Percentiles rank a stretch among this genome's conserved stretches.
phyloP scores from a whole-genome alignment of 176 grass and related monocot species.

The Poa pratensis region DNA sequence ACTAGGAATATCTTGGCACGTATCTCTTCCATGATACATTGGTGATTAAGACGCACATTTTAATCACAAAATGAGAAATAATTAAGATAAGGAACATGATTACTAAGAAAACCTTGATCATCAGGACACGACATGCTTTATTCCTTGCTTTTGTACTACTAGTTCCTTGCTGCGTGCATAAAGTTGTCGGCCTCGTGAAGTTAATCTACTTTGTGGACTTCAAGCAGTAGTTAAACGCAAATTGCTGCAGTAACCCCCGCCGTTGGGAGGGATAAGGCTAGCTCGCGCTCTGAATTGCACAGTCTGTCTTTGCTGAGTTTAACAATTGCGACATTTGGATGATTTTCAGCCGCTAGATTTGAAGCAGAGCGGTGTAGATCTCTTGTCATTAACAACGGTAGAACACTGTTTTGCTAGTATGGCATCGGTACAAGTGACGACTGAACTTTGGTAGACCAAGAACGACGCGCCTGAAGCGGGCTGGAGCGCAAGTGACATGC shows the following conservation, averaged over 20 bases:
- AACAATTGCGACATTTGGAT: background rate
- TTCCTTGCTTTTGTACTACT: conserved; percentile 44
- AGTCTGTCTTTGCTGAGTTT: background rate
- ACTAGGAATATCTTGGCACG: background rate
- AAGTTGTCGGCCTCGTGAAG: conserved; percentile 38
- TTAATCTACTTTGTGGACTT: background rate
- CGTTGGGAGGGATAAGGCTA: background rate
- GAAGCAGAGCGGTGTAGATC: too few species aligned
- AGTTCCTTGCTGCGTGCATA: conserved; percentile 1
- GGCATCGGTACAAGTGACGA: too few species aligned
- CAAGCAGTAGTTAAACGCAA: background rate
- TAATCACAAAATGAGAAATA: background rate
- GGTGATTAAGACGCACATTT: background rate
- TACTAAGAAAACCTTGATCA: background rate
- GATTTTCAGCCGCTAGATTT: background rate
- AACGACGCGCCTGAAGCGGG: too few species aligned
- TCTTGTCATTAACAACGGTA: too few species aligned
- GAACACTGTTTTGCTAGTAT: too few species aligned
- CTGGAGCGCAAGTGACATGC: too few species aligned
- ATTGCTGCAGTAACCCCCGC: background rate
- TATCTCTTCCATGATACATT: background rate
- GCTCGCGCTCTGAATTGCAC: background rate
- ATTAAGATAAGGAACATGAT: background rate
- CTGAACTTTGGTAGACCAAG: too few species aligned
- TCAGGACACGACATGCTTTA: conserved; percentile 39